Evolutionary conservation across 257 asterid species (phyloP).

Genomic region (Solanum dulcamara): DNA sequence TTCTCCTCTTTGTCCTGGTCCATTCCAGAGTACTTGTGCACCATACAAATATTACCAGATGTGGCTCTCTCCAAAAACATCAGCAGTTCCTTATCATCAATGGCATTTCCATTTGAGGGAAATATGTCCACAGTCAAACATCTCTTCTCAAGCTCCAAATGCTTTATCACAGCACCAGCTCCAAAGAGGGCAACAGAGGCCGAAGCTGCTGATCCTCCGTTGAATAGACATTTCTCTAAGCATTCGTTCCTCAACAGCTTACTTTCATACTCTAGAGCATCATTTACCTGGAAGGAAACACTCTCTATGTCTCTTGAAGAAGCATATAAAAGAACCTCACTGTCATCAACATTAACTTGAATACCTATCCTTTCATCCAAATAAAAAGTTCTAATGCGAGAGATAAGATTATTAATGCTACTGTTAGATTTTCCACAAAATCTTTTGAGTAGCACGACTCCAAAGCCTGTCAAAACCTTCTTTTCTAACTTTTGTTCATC

Average conservation of each 20-base stretch:
- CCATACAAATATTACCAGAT: slow-evolving; percentile 43
- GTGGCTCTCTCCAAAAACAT: slow-evolving; percentile 49
- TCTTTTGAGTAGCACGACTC: slow-evolving; percentile 50
- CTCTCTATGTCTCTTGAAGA: slow-evolving; percentile 50
- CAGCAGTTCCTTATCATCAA: slow-evolving; percentile 61
- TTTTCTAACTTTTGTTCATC: slow-evolving; percentile 41
- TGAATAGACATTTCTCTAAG: slow-evolving; percentile 53
- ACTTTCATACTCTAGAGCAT: slow-evolving; percentile 46
- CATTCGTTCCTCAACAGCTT: slow-evolving; percentile 63
- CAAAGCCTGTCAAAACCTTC: slow-evolving; percentile 51
- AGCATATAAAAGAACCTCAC: slow-evolving; percentile 53
- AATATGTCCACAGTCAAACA: slow-evolving; percentile 64
- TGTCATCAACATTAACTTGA: slow-evolving; percentile 58
- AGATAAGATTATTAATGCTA: slow-evolving; percentile 41
- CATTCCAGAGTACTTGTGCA: slow-evolving; percentile 30
- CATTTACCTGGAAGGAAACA: slow-evolving; percentile 30
- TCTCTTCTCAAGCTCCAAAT: slow-evolving; percentile 81
- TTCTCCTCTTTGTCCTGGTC: slow-evolving; percentile 38
- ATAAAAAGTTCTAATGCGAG: slow-evolving; percentile 41
- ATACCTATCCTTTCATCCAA: slow-evolving; percentile 57
- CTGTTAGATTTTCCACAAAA: slow-evolving; percentile 65
- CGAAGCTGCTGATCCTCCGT: slow-evolving; percentile 39
- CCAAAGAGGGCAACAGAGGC: slow-evolving; percentile 78
- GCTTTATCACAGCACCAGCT: slow-evolving; percentile 84
- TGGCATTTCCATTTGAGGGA: slow-evolving; percentile 28